These are phyloP conservation scores for Pelagophyceae sp. DNA, from an alignment of 352 stramenopile genomes.

Conservation along the genomic window DNA sequence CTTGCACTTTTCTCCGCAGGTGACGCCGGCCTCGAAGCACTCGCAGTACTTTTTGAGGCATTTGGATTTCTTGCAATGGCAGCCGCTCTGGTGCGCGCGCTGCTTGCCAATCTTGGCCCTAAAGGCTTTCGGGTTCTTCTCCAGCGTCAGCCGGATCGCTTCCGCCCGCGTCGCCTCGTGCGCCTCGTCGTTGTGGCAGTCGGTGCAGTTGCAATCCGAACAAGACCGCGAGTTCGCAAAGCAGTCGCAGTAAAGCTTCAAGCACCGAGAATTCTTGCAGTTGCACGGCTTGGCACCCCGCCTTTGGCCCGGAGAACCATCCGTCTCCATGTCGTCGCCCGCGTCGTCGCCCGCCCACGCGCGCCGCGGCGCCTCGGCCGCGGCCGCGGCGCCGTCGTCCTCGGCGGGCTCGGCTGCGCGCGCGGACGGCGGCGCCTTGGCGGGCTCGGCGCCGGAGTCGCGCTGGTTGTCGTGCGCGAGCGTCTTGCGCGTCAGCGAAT, in stretches of 20 bases:
- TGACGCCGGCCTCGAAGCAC: conserved; percentile 87
- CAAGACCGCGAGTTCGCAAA: conserved; percentile 80
- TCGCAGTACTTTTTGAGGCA: conserved; percentile 93
- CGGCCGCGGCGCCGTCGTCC: neutral
- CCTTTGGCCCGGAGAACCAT: neutral
- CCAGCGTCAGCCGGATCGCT: conserved; percentile 58
- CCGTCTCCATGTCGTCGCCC: neutral
- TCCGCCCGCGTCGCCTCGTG: conserved; percentile 49
- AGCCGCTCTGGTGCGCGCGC: conserved; percentile 34
- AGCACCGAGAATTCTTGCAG: conserved; percentile 85
- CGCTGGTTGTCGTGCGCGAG: neutral
- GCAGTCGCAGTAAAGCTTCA: conserved; percentile 93
- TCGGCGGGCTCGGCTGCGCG: neutral
- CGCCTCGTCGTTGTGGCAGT: conserved; percentile 72
- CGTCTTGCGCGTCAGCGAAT: too few relatives aligned
- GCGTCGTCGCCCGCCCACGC: neutral
- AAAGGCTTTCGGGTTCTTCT: conserved; percentile 66
- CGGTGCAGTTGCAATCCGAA: conserved; percentile 73
- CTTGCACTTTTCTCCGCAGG: conserved; percentile 85
- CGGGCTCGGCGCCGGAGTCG: neutral
- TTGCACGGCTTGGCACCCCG: conserved; percentile 50
- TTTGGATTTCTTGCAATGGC: conserved; percentile 84
- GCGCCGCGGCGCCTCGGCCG: neutral
- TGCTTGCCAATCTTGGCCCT: conserved; percentile 55
- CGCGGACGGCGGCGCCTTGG: too few relatives aligned